phyloP scores from a whole-genome alignment of 1,284 basidiomycete species.

The Naganishia cerealis region DNA sequence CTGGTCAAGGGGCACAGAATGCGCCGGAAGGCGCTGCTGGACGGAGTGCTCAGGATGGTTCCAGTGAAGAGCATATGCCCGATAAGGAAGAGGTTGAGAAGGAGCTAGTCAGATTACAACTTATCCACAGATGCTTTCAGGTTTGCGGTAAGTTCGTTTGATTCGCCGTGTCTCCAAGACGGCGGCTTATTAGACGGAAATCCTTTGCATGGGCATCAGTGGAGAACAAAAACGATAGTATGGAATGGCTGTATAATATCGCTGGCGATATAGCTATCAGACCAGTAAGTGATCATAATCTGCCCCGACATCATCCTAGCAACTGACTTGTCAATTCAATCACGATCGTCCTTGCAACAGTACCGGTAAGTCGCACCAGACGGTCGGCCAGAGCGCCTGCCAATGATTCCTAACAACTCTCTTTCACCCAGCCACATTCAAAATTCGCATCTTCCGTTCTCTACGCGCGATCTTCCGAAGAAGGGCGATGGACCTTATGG shows the following conservation, averaged over 20 bases:
- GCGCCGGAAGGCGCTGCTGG: background rate
- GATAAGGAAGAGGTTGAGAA: constrained; percentile 47
- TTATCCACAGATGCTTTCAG: constrained; percentile 45
- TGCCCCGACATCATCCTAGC: background rate
- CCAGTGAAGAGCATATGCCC: constrained; percentile 26
- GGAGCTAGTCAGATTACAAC: constrained; percentile 48
- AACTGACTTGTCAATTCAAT: background rate
- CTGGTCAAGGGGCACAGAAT: background rate
- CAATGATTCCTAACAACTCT: background rate
- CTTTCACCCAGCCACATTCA: constrained; percentile 49
- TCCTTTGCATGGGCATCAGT: constrained; percentile 38
- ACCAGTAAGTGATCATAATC: constrained; percentile 42
- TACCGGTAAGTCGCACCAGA: constrained; percentile 33
- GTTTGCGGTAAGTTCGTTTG: constrained; percentile 42
- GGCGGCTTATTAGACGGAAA: background rate
- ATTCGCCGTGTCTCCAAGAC: background rate
- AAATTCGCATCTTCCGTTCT: constrained; percentile 52
- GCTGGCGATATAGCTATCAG: constrained; percentile 51
- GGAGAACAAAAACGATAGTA: constrained; percentile 51
- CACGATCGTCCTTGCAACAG: background rate
- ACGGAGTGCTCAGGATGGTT: background rate
- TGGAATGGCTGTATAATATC: constrained; percentile 53
- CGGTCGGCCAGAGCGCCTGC: background rate
- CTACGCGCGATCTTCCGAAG: constrained; percentile 41
- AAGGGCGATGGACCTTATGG: constrained; percentile 41